Conservation (phyloP, 768 basidiomycete species). For the Favolaschia claudopus region DNA sequence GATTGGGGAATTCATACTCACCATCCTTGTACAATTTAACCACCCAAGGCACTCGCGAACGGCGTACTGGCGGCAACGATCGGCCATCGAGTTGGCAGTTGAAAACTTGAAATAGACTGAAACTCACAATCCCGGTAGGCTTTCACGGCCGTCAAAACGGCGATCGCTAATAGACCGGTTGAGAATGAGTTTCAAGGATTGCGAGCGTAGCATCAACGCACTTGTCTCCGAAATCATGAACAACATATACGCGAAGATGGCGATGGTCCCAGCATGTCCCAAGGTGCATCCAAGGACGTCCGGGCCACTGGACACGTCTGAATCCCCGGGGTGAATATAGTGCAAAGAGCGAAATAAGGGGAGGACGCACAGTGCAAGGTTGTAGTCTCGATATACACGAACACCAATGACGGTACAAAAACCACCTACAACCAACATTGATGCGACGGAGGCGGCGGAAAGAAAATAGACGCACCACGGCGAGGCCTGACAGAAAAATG, state of each 20-base stretch:
- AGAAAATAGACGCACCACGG: conserved; percentile 24
- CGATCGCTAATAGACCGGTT: conserved; percentile 44
- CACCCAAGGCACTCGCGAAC: conserved; percentile 45
- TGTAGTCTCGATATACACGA: conserved; percentile 42
- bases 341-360: neutral
- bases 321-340: neutral
- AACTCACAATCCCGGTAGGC: conserved; percentile 47
- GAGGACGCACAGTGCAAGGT: conserved; percentile 42
- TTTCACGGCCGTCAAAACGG: conserved; percentile 44
- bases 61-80: conserved; percentile 36
- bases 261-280: conserved; percentile 42
- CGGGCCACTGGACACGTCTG: conserved; percentile 31
- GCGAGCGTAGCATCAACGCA: conserved; percentile 14
- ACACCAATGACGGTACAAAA: conserved; percentile 38
- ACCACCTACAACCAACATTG: conserved; percentile 30
- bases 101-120: neutral
- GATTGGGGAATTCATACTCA: conserved; percentile 23
- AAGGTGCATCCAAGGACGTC: conserved; percentile 41
- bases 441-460: neutral
- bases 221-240: conserved; percentile 50
- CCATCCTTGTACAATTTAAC: conserved; percentile 50
- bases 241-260: conserved; percentile 46
- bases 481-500: conserved; percentile 38
- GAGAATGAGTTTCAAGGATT: neutral
- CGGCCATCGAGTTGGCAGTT: too few species aligned